Base-by-base conservation (phyloP, 2,329 filamentous ascomycete species). In the Fusarium secorum region DNA sequence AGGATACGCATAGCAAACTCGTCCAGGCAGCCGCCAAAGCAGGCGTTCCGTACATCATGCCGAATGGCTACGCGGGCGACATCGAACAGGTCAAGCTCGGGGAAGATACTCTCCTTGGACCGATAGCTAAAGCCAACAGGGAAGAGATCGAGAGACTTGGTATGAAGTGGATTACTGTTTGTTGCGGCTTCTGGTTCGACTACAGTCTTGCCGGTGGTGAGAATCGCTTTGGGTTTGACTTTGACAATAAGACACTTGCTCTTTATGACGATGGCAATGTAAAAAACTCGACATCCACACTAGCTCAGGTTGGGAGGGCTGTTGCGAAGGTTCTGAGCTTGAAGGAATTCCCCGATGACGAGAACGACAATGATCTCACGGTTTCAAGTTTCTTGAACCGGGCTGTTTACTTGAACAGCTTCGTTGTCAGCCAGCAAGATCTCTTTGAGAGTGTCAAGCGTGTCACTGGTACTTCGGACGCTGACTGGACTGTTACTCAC, bases 371-470 rank as follows among this genome's bases (percentile, higher is more conserved):
- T 4, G 22, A 82, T 78, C 44, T 78, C 8, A 66, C 72, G 3
- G 74, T 83, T 0, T 88, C 24, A 76, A 79, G 11, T 69, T 80
- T 69, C 64, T 78, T n/a, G 14, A 88, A 89, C 77, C 81, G 83
- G 55, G 64, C 70, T 5, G 71, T 89, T 10, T 87, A 84, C 68
- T 60, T 90, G n/a, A 81, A 80, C 38, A 88, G 86, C 49, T 92
- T 91, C 78, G 74, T 79, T 3, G 68, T 90, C 61, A 87, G 78
- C 66, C 90, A 92, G 75, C 83, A 82, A 30, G 89, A 92, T 11
- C 91, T 92, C 79, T 84, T 92, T 64, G 85, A 86, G 41, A 85
- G 84, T 26, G 80, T 89, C 22, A 84, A 89, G 71, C 86, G 88
- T 1, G 89, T 89, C 18, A 87, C 87, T 0, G 84, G 84, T 0